phyloP scores from a whole-genome alignment of 2,329 filamentous ascomycete genomes.

The Pezicula neosporulosa region DNA sequence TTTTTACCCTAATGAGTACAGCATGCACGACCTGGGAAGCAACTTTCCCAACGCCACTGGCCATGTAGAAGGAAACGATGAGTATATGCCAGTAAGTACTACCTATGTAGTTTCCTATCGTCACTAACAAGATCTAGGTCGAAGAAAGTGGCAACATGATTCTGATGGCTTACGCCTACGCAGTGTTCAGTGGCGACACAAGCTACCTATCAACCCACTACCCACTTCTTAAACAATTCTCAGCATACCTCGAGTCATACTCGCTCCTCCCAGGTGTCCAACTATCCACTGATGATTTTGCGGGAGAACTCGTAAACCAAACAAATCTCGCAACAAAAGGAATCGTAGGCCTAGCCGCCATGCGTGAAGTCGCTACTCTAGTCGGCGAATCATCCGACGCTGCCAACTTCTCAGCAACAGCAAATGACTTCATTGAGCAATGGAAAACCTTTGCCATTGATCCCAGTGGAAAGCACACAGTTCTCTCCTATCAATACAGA shows the following conservation, averaged over 20 bases:
- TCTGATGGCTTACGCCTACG: constrained; percentile 65
- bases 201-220: constrained; percentile 52
- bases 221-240: constrained; percentile 73
- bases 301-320: constrained; percentile 70
- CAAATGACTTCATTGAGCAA: constrained; percentile 62
- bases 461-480: constrained; percentile 68
- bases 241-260: constrained; percentile 67
- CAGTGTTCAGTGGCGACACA: constrained; percentile 38
- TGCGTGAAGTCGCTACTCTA: constrained; percentile 64
- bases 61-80: constrained; percentile 61
- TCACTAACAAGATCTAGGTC: constrained; percentile 27
- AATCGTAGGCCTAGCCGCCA: constrained; percentile 75
- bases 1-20: constrained; percentile 57
- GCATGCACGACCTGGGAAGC: constrained; percentile 53
- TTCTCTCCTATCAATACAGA: constrained; percentile 77
- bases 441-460: constrained; percentile 72
- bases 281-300: constrained; percentile 76
- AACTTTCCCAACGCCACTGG: constrained; percentile 57
- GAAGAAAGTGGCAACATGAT: constrained; percentile 75
- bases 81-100: constrained; percentile 60
- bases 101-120: not conserved
- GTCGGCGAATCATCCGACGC: constrained; percentile 56
- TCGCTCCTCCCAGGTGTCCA: constrained; percentile 68
- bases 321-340: constrained; percentile 75
- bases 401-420: constrained; percentile 58